Percentiles rank a stretch among this genome's conserved stretches.
phyloP scores from a whole-genome alignment of 345 rosid genomes.

The Brassica cretica region DNA sequence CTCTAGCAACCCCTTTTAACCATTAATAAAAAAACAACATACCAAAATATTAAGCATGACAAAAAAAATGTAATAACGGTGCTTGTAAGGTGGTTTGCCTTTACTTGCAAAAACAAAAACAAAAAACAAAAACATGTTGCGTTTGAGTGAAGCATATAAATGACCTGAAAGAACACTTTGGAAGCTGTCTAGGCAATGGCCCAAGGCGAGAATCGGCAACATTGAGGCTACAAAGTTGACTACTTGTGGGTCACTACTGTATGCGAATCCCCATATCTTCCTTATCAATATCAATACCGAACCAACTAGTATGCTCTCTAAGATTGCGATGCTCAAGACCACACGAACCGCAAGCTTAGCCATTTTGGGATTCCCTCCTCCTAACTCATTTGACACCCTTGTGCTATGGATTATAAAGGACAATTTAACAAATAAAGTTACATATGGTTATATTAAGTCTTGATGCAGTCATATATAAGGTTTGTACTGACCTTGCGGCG shows the following conservation, averaged over 20 bases:
- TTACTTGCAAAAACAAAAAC: slow-evolving; percentile 13
- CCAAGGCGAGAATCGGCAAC: slow-evolving; percentile 41
- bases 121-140: not conserved
- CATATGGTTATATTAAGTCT: not conserved
- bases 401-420: slow-evolving; percentile 36
- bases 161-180: slow-evolving; percentile 55
- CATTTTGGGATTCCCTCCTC: slow-evolving; percentile 47
- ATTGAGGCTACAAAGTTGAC: slow-evolving; percentile 41
- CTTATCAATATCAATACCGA: slow-evolving; percentile 42
- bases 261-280: slow-evolving; percentile 48
- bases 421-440: not conserved
- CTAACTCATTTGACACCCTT: slow-evolving; percentile 68
- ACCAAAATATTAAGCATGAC: not conserved
- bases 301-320: slow-evolving; percentile 51
- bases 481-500: slow-evolving; percentile 51
- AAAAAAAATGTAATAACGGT: not conserved
- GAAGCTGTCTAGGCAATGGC: slow-evolving; percentile 44
- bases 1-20: slow-evolving; percentile 53
- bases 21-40: not conserved
- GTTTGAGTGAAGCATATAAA: not conserved
- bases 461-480: not conserved
- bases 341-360: slow-evolving; percentile 52
- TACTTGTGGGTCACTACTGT: slow-evolving; percentile 43
- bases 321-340: slow-evolving; percentile 45
- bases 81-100: not conserved